Evolutionary conservation across 2,329 filamentous ascomycete genomes (phyloP), one percentile per base, ranked within the genome.

Genomic region (Gnomoniopsis sp.): DNA sequence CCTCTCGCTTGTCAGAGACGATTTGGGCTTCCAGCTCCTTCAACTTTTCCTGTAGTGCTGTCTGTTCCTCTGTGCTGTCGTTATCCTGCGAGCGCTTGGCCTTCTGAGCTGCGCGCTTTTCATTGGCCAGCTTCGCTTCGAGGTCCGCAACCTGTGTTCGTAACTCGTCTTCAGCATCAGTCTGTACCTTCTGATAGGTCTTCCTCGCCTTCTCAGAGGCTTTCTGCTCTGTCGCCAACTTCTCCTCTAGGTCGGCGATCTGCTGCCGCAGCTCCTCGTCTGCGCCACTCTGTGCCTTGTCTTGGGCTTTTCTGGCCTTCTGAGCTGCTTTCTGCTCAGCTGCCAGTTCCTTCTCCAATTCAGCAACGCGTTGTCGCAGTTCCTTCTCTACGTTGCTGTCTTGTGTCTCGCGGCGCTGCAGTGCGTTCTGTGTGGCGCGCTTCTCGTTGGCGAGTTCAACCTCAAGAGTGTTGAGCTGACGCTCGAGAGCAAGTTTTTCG

Each of bases 371-470:
- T 3, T 69, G 65, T 38, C 69, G 72, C 43, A 75, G 65, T 49
- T 82, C 70, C 69, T 80, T 69, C 69, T 76, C 63, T 46, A 75
- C 76, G 64, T 73, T 71, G 65, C 81, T 65, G 36, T 70, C 64
- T 21, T 65, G 49, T 15, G 19, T 53, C 47, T 63, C 61, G 38
- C 60, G 59, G 38, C 62, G 58, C 19, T 68, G 65, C 36, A 70
- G 65, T n/a, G 68, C 64, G 15, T 68, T 68, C 30, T 71, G 65
- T 33, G 69, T 71, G 2, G 71, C 70, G 57, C 70, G 68, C 60
- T 74, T 93, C 70, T 95, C 90, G 64, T 89, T 90, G 64, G 93
- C 90, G 2, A 96, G 79, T 66, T 96, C 89, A 47, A 91, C 86
- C 71, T 96, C 89, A 2, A 93, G 73, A 1, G 88, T 86, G 67